Conservation (phyloP, 2,329 filamentous ascomycete species). For the Zymoseptoria pseudotritici region DNA sequence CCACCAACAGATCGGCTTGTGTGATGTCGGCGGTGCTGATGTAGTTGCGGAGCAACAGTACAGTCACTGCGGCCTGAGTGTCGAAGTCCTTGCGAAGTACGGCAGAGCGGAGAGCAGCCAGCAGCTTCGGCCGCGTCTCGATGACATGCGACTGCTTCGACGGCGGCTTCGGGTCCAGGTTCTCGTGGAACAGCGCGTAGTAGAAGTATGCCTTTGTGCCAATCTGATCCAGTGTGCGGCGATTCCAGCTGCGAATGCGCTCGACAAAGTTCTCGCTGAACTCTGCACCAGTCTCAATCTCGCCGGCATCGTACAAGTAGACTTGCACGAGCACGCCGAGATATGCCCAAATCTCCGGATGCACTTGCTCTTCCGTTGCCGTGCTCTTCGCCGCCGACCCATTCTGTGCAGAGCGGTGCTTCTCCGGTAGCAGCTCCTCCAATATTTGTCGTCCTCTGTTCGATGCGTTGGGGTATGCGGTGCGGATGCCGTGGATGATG, state of each 20-base stretch:
- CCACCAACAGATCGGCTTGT: conserved; percentile 91
- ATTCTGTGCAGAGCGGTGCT: conserved; percentile 13
- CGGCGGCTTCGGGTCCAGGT: conserved; percentile 76
- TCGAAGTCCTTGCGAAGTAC: conserved; percentile 94
- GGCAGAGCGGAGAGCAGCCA: conserved; percentile 86
- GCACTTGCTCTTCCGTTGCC: conserved; percentile 22
- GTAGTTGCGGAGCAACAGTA: conserved; percentile 90
- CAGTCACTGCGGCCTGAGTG: conserved; percentile 94
- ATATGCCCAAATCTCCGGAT: conserved; percentile 33
- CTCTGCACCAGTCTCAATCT: conserved; percentile 68
- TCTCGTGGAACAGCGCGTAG: conserved; percentile 90
- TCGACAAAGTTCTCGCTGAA: conserved; percentile 81
- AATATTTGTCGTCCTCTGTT: conserved; percentile 26
- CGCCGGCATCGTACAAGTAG: conserved; percentile 76
- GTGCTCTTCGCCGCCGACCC: conserved; percentile 9
- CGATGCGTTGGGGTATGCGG: conserved; percentile 26
- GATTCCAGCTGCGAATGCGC: conserved; percentile 80
- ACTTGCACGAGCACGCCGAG: conserved; percentile 46
- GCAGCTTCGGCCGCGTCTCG: conserved; percentile 73
- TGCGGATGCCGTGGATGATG: conserved; percentile 27
- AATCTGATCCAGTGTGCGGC: conserved; percentile 86
- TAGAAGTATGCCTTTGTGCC: conserved; percentile 98
- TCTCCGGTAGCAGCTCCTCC: conserved; percentile 26
- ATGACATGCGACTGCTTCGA: conserved; percentile 84
- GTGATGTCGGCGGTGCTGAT: conserved; percentile 92